phyloP scores from a whole-genome alignment of 495 filamentous ascomycete species.

The Entonaema liquescens region DNA sequence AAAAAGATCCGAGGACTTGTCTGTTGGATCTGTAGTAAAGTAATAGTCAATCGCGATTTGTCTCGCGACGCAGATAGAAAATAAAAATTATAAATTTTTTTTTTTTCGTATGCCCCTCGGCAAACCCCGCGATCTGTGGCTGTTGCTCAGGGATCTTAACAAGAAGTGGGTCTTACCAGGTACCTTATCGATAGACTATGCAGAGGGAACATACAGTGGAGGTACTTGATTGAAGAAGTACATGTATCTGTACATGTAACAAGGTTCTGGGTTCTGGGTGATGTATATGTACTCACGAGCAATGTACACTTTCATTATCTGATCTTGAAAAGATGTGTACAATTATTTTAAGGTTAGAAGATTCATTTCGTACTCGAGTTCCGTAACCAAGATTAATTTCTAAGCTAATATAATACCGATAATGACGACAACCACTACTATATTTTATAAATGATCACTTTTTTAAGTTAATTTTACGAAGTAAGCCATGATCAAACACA shows the following conservation, averaged over 20 bases:
- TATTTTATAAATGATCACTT: too few species aligned
- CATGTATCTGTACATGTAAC: neutral
- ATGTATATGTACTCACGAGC: neutral
- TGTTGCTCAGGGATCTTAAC: slow-evolving; percentile 3
- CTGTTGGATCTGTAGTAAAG: neutral
- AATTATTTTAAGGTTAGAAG: too few species aligned
- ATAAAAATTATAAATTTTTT: slow-evolving; percentile 20
- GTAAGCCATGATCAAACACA: too few species aligned
- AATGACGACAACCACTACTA: too few species aligned
- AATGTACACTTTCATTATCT: neutral
- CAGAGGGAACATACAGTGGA: neutral
- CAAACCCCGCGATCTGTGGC: slow-evolving; percentile 46
- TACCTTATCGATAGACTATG: neutral
- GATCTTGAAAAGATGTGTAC: too few species aligned
- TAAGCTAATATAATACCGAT: too few species aligned
- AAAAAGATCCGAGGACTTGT: neutral
- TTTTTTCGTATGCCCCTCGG: slow-evolving; percentile 28
- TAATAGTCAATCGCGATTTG: neutral
- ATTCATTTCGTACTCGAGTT: too few species aligned
- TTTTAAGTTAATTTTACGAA: too few species aligned
- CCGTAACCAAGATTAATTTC: too few species aligned
- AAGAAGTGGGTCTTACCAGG: neutral
- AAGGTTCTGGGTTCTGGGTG: neutral
- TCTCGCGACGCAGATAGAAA: neutral
- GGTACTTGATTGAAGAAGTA: neutral